These are phyloP conservation scores for Phytophthora melonis DNA, from an alignment of 352 stramenopile genomes.

Conservation along the genomic window DNA sequence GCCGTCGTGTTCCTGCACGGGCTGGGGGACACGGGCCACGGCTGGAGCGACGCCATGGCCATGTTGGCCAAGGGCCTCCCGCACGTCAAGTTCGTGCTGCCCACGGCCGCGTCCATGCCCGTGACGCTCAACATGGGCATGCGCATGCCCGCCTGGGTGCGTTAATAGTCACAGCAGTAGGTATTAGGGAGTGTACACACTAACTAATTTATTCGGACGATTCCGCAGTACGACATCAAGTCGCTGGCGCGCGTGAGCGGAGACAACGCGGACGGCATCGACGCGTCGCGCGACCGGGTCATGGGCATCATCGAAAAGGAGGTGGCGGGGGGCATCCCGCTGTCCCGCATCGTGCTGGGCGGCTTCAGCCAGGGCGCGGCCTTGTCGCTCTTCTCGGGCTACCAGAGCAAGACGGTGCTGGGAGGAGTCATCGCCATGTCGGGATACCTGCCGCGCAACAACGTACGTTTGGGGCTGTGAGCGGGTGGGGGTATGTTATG, in stretches of 20 bases:
- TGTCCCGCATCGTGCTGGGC: conserved; percentile 92
- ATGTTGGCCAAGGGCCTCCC: conserved; percentile 62
- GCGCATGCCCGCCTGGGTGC: conserved; percentile 93
- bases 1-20: conserved; percentile 89
- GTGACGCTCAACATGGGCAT: conserved; percentile 97
- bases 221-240: conserved; percentile 92
- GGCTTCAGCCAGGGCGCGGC: conserved; percentile 95
- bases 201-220: no score
- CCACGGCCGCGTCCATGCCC: conserved; percentile 84
- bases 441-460: conserved; percentile 72
- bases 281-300: conserved; percentile 78
- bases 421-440: conserved; percentile 79
- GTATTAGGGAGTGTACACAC: no score
- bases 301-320: conserved; percentile 86
- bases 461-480: conserved; percentile 26
- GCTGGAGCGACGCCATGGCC: conserved; percentile 78
- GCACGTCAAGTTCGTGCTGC: conserved; percentile 84
- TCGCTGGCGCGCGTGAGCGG: conserved; percentile 88
- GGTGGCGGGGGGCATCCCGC: conserved; percentile 74
- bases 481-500: neutral
- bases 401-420: conserved; percentile 65
- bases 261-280: conserved; percentile 92
- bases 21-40: conserved; percentile 92
- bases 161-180: neutral
- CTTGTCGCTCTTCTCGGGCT: conserved; percentile 89